Evolutionary conservation across 2,329 filamentous ascomycete species (phyloP), one percentile per base, ranked within the genome.

Genomic region (Scedosporium dehoogii): DNA sequence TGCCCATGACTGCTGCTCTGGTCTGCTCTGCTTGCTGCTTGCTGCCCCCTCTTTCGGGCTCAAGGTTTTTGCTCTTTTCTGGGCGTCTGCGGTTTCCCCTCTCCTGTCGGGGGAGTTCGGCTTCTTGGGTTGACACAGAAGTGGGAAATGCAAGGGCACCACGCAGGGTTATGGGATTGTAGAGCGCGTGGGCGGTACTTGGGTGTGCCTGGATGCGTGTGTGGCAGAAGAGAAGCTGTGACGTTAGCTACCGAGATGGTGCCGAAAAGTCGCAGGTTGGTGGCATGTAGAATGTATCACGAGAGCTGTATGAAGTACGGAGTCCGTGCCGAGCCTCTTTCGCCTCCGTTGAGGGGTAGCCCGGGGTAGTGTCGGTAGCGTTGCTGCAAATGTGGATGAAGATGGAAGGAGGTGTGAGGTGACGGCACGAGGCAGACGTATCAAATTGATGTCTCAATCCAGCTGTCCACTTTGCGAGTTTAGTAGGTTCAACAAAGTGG

Each of bases 1-100:
- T 72, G 62, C 74, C 70, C 75, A 79, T 79, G 63, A 63, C 59
- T 42, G 29, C 18, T 58, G 25, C 18, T 27, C 38, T 6, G 10
- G 3, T 18, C 6, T 33, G 23, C 9, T 41, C 41, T 58, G 23
- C 57, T 33, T 18, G 10, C n/a, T 21, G 16, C n/a, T n/a, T n/a
- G 42, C 38, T 44, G 16, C 25, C 18, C 18, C 9, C 41, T 42
- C 16, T 48, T 48, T 48, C 44, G 7, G 44, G 21, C 4, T 55
- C 23, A 27, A 48, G 21, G 27, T 55, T 21, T 23, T 55, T 16
- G 6, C 23, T 55, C 23, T 55, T 25, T 55, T 53, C 10, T 23
- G 18, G 10, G 12, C 18, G n/a, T 23, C 21, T 27, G 21, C 1
- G 2, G 1, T 23, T 18, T 55, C 23, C 23, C 51, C 23, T 27